Percentiles rank a stretch among this genome's conserved stretches.
These are phyloP conservation scores for Mycosarcoma maydis DNA, from an alignment of 1,284 basidiomycete genomes.

Conservation along the genomic window DNA sequence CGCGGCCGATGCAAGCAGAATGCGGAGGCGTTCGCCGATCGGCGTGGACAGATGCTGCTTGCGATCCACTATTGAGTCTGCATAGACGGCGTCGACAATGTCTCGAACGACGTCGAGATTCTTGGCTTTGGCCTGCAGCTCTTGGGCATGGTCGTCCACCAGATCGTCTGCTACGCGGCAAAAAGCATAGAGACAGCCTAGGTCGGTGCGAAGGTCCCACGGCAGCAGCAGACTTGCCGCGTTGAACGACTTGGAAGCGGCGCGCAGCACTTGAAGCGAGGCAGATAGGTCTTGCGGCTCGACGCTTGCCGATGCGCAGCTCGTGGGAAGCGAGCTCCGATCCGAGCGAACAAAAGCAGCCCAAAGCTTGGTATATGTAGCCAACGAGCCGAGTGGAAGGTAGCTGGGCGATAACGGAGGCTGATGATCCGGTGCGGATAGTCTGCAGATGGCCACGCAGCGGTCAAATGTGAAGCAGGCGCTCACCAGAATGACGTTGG, in stretches of 20 bases:
- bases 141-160: slow-evolving; percentile 46
- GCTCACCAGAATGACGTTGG: slow-evolving; percentile 59
- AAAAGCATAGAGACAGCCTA: slow-evolving; percentile 59
- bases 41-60: neutral
- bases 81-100: slow-evolving; percentile 42
- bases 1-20: slow-evolving; percentile 8
- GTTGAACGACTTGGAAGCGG: slow-evolving; percentile 56
- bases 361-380: slow-evolving; percentile 48
- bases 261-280: slow-evolving; percentile 30
- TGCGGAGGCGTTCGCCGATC: slow-evolving; percentile 20
- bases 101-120: slow-evolving; percentile 29
- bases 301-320: slow-evolving; percentile 14
- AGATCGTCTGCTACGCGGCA: slow-evolving; percentile 57
- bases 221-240: slow-evolving; percentile 54
- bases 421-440: neutral
- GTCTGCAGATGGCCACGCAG: slow-evolving; percentile 51
- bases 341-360: slow-evolving; percentile 41
- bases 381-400: slow-evolving; percentile 32
- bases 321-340: neutral
- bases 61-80: neutral
- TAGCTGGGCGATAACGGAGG: slow-evolving; percentile 50
- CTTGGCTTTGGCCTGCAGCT: slow-evolving; percentile 21
- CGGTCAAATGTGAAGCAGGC: slow-evolving; percentile 63
- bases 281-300: slow-evolving; percentile 29
- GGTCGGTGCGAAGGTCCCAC: slow-evolving; percentile 59